Evolutionary conservation across 805 yeast genomes (phyloP), one percentile per base, ranked within the genome.

Genomic region (Maudiozyma turicensis): DNA sequence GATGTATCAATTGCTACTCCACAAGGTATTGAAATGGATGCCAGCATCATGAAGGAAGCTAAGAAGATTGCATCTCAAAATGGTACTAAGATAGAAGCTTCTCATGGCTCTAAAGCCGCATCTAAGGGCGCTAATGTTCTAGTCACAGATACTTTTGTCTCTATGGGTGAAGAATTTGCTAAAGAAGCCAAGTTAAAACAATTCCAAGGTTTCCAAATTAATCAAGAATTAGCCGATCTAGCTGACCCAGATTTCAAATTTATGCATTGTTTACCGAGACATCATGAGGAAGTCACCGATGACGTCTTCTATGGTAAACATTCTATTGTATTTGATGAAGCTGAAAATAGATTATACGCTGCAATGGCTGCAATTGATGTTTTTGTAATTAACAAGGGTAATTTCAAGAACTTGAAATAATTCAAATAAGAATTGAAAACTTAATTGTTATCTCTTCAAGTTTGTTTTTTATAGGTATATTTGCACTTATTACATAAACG

Each of bases 261-360:
- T 70, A 90, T 93, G 98, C 99, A 93, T 67, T 93, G 99, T 68
- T 74, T 93, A 57, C 99, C 99, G 55, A 83, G 99, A 70, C 96
- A 93, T 59, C 77, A 80, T 30, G 96, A 90, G 66, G 99, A 93
- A 69, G 99, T 93, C 37, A 77, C 81, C 38, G 99, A 93, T 66
- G 95, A 85, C 43, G 93, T 93, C 1, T 93, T 93, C 64, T 91
- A 91, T 70, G 72, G 89, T 48, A 80, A 81, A 34, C 76, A 80
- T 57, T 87, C 96, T 2, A 70, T 93, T 49, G 99, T 93, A 3
- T 93, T 93, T 68, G 84, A 81, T 58, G 97, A 93, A 72, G 99
- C 96, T 44, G 99, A 93, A 71, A 93, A 93, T 71, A 78, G 99
- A 67, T 70, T 93, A 28, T 93, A 93, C 64, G 95, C 99, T 44